Conservation (phyloP, 2,329 filamentous ascomycete genomes). For the Furcasterigmium furcatum region DNA sequence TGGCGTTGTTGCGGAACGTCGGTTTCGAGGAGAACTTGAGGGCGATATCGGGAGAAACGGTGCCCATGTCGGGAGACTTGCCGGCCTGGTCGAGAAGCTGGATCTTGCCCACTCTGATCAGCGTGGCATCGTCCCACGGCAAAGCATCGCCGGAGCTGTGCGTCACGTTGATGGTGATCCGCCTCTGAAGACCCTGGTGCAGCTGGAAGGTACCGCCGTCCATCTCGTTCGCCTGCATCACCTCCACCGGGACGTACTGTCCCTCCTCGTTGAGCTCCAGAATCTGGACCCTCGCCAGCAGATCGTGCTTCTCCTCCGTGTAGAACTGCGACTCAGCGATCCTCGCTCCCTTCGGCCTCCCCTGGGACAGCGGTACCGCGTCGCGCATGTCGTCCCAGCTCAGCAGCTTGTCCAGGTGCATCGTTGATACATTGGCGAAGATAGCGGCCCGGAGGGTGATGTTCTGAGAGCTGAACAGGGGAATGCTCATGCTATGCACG, state of each 20-base stretch:
- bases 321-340: conserved; percentile 92
- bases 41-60: conserved; percentile 68
- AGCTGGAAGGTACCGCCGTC: conserved; percentile 92
- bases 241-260: conserved; percentile 88
- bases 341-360: conserved; percentile 51
- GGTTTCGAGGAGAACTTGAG: conserved; percentile 77
- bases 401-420: conserved; percentile 94
- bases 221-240: conserved; percentile 78
- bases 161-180: conserved; percentile 83
- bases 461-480: conserved; percentile 70
- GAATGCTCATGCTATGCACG: conserved; percentile 96
- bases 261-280: conserved; percentile 90
- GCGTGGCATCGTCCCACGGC: conserved; percentile 81
- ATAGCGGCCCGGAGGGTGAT: conserved; percentile 82
- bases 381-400: conserved; percentile 99
- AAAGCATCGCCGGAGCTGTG: conserved; percentile 86
- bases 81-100: conserved; percentile 81
- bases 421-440: conserved; percentile 84
- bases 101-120: conserved; percentile 75
- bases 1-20: conserved; percentile 77
- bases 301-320: conserved; percentile 88
- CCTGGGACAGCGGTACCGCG: conserved; percentile 56
- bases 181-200: conserved; percentile 88
- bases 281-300: conserved; percentile 84
- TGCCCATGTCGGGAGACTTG: conserved; percentile 76